These are phyloP conservation scores for Diatrype stigma DNA, from an alignment of 2,329 filamentous ascomycete genomes.

Conservation along the genomic window DNA sequence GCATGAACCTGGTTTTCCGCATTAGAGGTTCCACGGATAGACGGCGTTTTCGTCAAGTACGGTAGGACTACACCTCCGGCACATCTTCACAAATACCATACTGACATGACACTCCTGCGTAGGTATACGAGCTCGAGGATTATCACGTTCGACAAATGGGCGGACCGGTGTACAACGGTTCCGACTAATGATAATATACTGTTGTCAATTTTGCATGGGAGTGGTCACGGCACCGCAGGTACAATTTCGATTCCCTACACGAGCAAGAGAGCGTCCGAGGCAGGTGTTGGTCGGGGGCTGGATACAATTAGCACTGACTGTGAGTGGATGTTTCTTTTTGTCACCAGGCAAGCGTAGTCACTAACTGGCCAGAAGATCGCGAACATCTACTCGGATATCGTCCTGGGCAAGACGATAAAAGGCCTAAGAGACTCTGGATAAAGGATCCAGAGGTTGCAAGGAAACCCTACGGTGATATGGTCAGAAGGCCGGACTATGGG, in stretches of 20 bases:
- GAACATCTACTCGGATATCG: constrained; percentile 18
- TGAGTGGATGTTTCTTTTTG: constrained; percentile 4
- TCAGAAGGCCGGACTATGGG: background rate
- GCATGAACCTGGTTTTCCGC: constrained; percentile 14
- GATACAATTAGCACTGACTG: constrained; percentile 6
- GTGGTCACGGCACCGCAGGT: constrained; percentile 8
- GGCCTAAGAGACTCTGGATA: constrained; percentile 16
- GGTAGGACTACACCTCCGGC: constrained; percentile 9
- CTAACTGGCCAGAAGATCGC: constrained; percentile 9
- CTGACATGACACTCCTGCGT: background rate
- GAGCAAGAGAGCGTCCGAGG: constrained; percentile 13
- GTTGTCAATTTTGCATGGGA: constrained; percentile 11
- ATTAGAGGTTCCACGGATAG: constrained; percentile 16
- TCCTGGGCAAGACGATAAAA: constrained; percentile 32
- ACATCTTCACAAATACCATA: background rate
- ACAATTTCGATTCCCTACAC: constrained; percentile 8
- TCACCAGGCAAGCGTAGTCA: background rate
- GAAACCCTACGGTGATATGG: background rate
- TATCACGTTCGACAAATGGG: constrained; percentile 18
- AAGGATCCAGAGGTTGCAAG: constrained; percentile 10
- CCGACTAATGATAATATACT: constrained; percentile 18
- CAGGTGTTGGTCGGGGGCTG: constrained; percentile 7
- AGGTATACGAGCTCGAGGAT: constrained; percentile 21
- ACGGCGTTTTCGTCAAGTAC: constrained; percentile 14
- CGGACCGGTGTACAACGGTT: constrained; percentile 10